Conservation (phyloP, 352 stramenopile genomes). For the Phytophthora chlamydospora region DNA sequence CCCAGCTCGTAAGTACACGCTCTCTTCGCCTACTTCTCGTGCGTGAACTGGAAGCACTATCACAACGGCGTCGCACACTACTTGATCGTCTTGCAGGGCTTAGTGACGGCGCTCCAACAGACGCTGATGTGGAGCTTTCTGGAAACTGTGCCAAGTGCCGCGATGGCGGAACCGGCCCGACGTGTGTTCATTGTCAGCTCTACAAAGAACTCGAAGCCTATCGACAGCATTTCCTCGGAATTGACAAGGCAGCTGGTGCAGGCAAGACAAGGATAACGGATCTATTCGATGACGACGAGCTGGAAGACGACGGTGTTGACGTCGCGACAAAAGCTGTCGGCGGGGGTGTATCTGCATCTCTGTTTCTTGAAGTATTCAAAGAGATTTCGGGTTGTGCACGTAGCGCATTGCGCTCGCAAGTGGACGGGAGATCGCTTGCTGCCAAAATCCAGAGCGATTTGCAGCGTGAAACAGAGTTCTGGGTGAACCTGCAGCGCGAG, state of each 20-base stretch:
- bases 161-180: conserved; percentile 54
- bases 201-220: conserved; percentile 71
- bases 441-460: conserved; percentile 36
- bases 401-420: conserved; percentile 13
- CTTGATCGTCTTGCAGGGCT: conserved; percentile 45
- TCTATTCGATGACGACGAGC: conserved; percentile 21
- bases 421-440: conserved; percentile 8
- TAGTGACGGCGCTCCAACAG: conserved; percentile 44
- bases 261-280: conserved; percentile 15
- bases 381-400: conserved; percentile 47
- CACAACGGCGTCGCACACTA: conserved; percentile 39
- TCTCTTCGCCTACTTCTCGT: conserved; percentile 61
- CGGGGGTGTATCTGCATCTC: conserved; percentile 21
- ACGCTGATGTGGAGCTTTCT: conserved; percentile 58
- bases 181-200: conserved; percentile 70
- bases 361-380: conserved; percentile 71
- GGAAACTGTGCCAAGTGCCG: conserved; percentile 76
- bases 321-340: conserved; percentile 1
- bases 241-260: conserved; percentile 39
- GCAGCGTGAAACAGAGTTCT: conserved; percentile 58
- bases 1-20: conserved; percentile 46
- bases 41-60: conserved; percentile 52
- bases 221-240: conserved; percentile 58
- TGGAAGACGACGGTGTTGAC: conserved; percentile 18
- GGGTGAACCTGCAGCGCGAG: conserved; percentile 52